phyloP scores from a whole-genome alignment of 768 basidiomycete species.

The Boletus rubescentipes region DNA sequence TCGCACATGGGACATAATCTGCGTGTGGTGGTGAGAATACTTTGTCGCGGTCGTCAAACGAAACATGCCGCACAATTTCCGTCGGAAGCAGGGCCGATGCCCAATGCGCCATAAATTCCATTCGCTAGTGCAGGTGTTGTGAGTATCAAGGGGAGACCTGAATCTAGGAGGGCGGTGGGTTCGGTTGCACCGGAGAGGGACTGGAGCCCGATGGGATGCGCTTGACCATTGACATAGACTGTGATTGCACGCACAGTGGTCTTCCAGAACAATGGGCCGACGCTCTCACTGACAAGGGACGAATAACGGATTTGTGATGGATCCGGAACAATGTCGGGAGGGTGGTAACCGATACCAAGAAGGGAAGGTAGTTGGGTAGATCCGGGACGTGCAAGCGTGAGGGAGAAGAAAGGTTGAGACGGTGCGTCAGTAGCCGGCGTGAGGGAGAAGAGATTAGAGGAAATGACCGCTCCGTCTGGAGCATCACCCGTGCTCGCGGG shows the following conservation, averaged over 20 bases:
- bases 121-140: slow-evolving; percentile 62
- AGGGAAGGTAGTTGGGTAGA: slow-evolving; percentile 53
- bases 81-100: slow-evolving; percentile 54
- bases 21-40: slow-evolving; percentile 7
- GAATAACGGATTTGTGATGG: slow-evolving; percentile 53
- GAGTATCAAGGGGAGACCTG: slow-evolving; percentile 67
- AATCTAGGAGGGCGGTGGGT: slow-evolving; percentile 72
- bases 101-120: slow-evolving; percentile 75
- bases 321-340: slow-evolving; percentile 48
- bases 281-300: slow-evolving; percentile 38
- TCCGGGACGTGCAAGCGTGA: slow-evolving; percentile 69
- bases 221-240: slow-evolving; percentile 52
- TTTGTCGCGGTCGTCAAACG: neutral
- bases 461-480: slow-evolving; percentile 64
- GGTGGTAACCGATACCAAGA: slow-evolving; percentile 72
- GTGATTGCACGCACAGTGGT: slow-evolving; percentile 54
- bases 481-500: slow-evolving; percentile 47
- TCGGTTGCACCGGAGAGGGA: slow-evolving; percentile 40
- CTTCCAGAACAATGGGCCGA: slow-evolving; percentile 63
- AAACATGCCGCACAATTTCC: slow-evolving; percentile 55
- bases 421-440: slow-evolving; percentile 55
- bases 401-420: slow-evolving; percentile 60
- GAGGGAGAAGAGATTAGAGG: slow-evolving; percentile 72
- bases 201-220: slow-evolving; percentile 41
- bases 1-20: slow-evolving; percentile 77